Evolutionary conservation across 2,329 filamentous ascomycete species (phyloP), one percentile per base, ranked within the genome.

Genomic region (Cladobotryum protrusum): DNA sequence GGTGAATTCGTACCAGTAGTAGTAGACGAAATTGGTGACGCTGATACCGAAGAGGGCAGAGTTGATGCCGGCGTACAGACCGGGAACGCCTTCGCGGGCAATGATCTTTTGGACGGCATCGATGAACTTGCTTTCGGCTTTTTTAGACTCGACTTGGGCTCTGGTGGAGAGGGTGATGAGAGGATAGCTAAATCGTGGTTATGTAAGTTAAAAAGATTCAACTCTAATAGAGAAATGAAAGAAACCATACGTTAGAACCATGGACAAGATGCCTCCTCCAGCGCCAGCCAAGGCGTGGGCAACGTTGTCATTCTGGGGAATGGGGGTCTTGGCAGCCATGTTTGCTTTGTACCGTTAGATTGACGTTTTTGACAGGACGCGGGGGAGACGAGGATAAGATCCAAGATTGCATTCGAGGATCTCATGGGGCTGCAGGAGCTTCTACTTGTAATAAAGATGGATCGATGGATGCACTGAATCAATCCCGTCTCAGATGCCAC

Each of bases 1-100:
- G 55, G 90, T 93, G 88, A 89, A 99, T 74, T 99, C 93, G 72
- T 97, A 99, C 92, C 89, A 99, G 78, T 97, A 99, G 75, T 99
- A 99, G 78, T 99, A 99, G 43, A 99, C 92, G 67, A 99, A 99
- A 76, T 99, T 99, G 61, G 93, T 99, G 60, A 99, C 85, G 69
- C 87, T 93, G 75, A 99, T 97, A 67, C 93, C 93, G 69, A 99
- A 96, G 42, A 99, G 78, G 46, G 93, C 93, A 55, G 88, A 95
- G 69, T 95, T 89, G 52, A 99, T 82, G 39, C 93, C 93, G 6
- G 93, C 85, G 67, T 97, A 99, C 34, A 99, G 82, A 32, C 93
- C 93, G 2, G 81, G 75, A 50, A 96, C 74, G 61, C 93, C 93
- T 72, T 99, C 93, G 60, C 93, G 87, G 60, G 91, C 86, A 56